Base-by-base conservation (phyloP, 2,329 filamentous ascomycete genomes). In the Claviceps spartinae region DNA sequence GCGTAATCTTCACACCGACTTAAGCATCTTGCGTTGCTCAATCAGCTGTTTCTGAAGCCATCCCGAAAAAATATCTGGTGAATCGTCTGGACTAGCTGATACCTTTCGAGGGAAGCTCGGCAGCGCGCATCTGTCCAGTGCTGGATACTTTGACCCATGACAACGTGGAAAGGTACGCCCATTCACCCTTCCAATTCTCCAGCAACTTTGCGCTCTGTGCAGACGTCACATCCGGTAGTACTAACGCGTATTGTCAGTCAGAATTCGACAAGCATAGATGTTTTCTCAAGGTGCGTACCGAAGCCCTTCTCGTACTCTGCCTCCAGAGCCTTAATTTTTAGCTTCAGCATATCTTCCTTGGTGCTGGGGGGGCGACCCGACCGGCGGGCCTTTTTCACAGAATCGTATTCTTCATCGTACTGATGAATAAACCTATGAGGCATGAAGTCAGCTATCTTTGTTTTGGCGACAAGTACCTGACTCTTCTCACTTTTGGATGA, bases 251-350 rank as follows among this genome's bases (percentile, higher is more conserved):
- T 4, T 2, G 37, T 66, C 30, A 63, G 55, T 34, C n/a, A 13
- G 5, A 16, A 20, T 13, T 16, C 4, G 24, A 36, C 18, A 13
- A 50, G 11, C 8, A 20, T 44, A 20, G 22, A n/a, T 20, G n/a
- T 5, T 1, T 11, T n/a, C 8, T 6, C 8, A 38, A 36, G 14
- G 13, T 8, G 71, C 79, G 60, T 58, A 88, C 86, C 85, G 62
- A 95, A 94, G 0, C 93, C 93, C 50, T 82, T 81, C 56, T 83
- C 78, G 58, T 86, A 87, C 71, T 98, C 93, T 59, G 85, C 85
- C 62, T 84, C 75, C 57, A 96, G 85, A 1, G 71, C 71, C 14
- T 78, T 75, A 51, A 86, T 82, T 57, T 82, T 84, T 61, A 87
- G 76, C 65, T 81, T 83, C 41, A 97, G 72, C 20, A 87, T 71